A percentile compares a stretch with the other conserved stretches of the same genome.
Conservation (phyloP, 768 basidiomycete species). For the Leccinum subtestaceum region DNA sequence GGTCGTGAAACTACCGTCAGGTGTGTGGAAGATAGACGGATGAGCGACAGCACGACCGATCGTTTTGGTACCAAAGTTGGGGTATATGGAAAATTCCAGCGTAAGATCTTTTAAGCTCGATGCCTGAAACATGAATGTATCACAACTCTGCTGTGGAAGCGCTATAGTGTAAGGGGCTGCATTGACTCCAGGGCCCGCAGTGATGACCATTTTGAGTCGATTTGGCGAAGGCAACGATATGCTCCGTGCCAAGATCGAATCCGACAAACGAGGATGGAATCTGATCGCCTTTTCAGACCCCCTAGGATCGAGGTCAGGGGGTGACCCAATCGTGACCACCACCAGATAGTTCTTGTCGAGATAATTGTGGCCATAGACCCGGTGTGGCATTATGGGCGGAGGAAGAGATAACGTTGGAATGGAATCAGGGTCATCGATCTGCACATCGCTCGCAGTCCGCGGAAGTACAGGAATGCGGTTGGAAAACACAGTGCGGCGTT, state of each 20-base stretch:
- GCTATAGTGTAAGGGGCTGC: constrained; percentile 90
- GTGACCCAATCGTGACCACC: constrained; percentile 75
- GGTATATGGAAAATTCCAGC: constrained; percentile 92
- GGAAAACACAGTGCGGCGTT: constrained; percentile 13
- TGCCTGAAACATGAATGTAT: constrained; percentile 86
- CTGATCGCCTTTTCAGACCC: constrained; percentile 51
- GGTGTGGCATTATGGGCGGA: constrained; percentile 97
- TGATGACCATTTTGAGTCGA: constrained; percentile 93
- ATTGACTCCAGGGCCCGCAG: constrained; percentile 77
- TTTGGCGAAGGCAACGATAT: constrained; percentile 65
- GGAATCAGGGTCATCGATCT: constrained; percentile 75
- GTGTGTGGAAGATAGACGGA: constrained; percentile 63
- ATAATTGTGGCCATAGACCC: constrained; percentile 96
- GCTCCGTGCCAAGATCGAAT: constrained; percentile 63
- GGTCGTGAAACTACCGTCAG: constrained; percentile 52
- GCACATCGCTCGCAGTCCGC: constrained; percentile 31
- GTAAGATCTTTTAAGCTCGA: constrained; percentile 67
- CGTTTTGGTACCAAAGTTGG: constrained; percentile 95
- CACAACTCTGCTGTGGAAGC: constrained; percentile 70
- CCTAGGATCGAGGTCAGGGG: constrained; percentile 36
- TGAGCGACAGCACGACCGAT: constrained; percentile 90
- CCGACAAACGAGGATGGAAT: constrained; percentile 72
- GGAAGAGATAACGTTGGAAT: constrained; percentile 95
- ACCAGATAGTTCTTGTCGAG: constrained; percentile 84
- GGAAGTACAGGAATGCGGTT: constrained; percentile 20